Percentiles rank a stretch among this genome's conserved stretches.
phyloP scores from a whole-genome alignment of 2,329 filamentous ascomycete species.

The Fusarium zealandicum region DNA sequence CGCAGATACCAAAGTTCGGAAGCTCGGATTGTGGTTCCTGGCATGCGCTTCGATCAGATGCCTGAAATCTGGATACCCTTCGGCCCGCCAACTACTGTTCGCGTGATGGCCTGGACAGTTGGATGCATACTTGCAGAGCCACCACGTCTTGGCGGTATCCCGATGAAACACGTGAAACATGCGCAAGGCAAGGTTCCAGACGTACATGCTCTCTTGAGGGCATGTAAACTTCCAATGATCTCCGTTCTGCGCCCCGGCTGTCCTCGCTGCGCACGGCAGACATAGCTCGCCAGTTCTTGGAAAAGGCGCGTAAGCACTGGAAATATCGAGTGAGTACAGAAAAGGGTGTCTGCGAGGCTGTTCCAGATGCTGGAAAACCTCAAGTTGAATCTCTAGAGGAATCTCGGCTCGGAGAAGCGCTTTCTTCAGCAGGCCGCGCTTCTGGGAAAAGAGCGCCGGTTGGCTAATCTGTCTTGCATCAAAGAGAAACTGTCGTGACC shows the following conservation, averaged over 20 bases:
- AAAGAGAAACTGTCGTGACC: constrained; percentile 17
- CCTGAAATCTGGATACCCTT: neutral
- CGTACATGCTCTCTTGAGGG: neutral
- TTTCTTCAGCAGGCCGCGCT: neutral
- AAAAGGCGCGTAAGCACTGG: constrained; percentile 1
- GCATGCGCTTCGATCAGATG: neutral
- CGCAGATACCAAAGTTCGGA: neutral
- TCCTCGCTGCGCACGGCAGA: neutral
- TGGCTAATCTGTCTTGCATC: constrained; percentile 8
- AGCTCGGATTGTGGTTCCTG: neutral
- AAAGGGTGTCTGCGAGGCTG: neutral
- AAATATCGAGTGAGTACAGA: constrained; percentile 3
- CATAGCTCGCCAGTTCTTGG: neutral
- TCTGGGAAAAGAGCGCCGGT: neutral
- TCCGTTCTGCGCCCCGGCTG: neutral
- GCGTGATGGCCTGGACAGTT: constrained; percentile 5
- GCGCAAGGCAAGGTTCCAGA: constrained; percentile 17
- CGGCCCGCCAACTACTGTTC: neutral
- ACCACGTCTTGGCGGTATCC: neutral
- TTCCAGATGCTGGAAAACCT: neutral
- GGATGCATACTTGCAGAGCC: neutral
- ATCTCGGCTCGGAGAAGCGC: neutral
- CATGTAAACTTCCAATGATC: constrained; percentile 6
- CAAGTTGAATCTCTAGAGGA: neutral
- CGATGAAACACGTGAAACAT: constrained; percentile 12